Base-by-base conservation (phyloP, 2,329 filamentous ascomycete genomes). In the Scedosporium aurantiacum region DNA sequence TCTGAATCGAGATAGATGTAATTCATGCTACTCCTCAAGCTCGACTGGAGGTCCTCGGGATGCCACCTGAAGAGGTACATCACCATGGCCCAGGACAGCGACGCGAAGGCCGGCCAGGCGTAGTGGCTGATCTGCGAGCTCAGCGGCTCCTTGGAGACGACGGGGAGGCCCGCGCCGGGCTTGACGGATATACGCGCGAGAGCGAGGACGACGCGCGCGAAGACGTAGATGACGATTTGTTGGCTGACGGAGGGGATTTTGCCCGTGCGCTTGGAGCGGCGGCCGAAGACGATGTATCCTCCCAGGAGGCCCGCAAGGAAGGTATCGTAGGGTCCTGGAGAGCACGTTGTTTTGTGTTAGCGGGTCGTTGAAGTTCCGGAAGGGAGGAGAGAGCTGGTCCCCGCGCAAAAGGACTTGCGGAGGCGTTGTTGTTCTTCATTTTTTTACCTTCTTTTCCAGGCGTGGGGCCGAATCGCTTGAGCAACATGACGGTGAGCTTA, bases 151-250 rank as follows among this genome's bases (percentile, higher is more conserved):
- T 70, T 72, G 65, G 78, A 86, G 58, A 84, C 70, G 32, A 75
- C 45, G 41, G 81, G 76, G 63, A 86, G 68, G 60, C 81, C 80
- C 62, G 70, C 69, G 52, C 78, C 78, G 1, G 82, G 82, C 73
- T 90, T 87, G 65, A 97, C 85, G 62, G 89, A 84, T 62, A 97
- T 78, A 70, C 91, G 90, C 37, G 92, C 94, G 25, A 95, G 76
- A 7, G 90, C 90, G 40, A 99, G 83, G 63, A 88, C 82, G 16
- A 97, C 94, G 66, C 94, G 86, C 57, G 94, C 94, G 71, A 97
- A 97, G 65, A 99, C 89, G 78, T 99, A 99, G 68, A 97, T 90
- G 73, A 96, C 91, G 72, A 99, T 99, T 80, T 99, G 93, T 79
- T 97, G 91, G 76, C 87, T 96, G 64, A 97, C 88, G 65, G 85